Percentiles rank a stretch among this genome's conserved stretches.
These are phyloP conservation scores for Aspergillus hortae DNA, from an alignment of 2,329 filamentous ascomycete species.

Conservation along the genomic window DNA sequence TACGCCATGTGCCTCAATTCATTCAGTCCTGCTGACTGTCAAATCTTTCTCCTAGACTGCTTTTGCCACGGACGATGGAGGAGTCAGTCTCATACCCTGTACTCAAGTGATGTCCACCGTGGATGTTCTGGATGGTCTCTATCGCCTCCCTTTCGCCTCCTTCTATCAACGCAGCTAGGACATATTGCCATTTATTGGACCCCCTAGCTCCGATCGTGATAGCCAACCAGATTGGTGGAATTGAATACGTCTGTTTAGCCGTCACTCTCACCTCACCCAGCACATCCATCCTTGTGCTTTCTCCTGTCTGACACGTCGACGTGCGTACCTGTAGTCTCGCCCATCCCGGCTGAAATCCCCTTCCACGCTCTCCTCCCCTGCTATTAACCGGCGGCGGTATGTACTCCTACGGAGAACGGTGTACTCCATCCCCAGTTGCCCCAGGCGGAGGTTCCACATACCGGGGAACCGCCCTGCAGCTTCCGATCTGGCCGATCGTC, in stretches of 20 bases:
- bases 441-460: conserved; percentile 20
- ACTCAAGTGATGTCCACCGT: background rate
- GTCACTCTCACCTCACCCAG: background rate
- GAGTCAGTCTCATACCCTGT: no score
- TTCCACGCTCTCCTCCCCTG: conserved; percentile 13
- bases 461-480: conserved; percentile 24
- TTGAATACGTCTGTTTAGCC: background rate
- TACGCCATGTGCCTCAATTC: background rate
- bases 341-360: conserved; percentile 17
- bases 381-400: conserved; percentile 25
- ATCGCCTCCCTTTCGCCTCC: background rate
- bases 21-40: conserved; percentile 26
- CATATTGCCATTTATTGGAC: no score
- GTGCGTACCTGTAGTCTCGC: conserved; percentile 1
- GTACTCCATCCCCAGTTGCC: conserved; percentile 13
- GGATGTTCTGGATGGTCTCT: conserved; percentile 10
- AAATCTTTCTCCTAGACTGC: conserved; percentile 21
- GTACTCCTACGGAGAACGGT: conserved; percentile 4
- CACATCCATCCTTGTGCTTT: conserved; percentile 1
- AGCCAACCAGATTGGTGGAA: background rate
- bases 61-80: conserved; percentile 25
- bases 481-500: conserved; percentile 24
- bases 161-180: background rate
- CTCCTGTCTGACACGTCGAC: conserved; percentile 14
- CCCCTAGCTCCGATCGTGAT: background rate